Evolutionary conservation across 2,329 filamentous ascomycete species (phyloP).

Genomic region (Blastomyces parvus): DNA sequence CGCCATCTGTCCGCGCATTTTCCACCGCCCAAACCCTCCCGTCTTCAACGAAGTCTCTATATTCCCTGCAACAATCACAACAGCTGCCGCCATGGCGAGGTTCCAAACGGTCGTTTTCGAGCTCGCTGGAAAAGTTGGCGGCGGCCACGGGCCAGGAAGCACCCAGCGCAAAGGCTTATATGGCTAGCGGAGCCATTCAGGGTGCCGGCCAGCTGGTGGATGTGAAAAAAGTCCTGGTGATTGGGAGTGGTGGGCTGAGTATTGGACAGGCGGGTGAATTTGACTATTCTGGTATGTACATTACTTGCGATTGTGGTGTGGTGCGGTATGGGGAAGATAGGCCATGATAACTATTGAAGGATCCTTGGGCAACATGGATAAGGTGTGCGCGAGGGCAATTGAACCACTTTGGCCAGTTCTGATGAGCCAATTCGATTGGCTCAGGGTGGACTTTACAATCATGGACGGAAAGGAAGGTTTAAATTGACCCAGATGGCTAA

Average conservation of each 20-base stretch:
- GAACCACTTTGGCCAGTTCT: not conserved
- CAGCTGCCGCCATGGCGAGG: constrained; percentile 31
- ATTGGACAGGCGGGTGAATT: constrained; percentile 98
- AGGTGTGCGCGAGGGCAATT: not conserved
- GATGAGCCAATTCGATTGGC: not conserved
- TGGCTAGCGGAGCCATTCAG: constrained; percentile 79
- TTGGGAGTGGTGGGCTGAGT: constrained; percentile 87
- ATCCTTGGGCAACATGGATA: not conserved
- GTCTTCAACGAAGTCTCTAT: constrained; percentile 19
- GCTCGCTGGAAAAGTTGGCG: constrained; percentile 30
- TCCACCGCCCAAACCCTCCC: constrained; percentile 29
- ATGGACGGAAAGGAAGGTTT: not conserved
- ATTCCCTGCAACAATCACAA: constrained; percentile 19
- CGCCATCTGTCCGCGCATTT: constrained; percentile 31
- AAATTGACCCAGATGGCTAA: not conserved
- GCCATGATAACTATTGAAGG: not conserved
- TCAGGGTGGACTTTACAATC: not conserved
- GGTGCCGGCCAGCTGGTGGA: constrained; percentile 66
- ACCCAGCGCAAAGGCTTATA: constrained; percentile 75
- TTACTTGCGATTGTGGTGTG: not conserved
- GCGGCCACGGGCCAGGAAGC: constrained; percentile 51
- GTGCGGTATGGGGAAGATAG: too few species aligned
- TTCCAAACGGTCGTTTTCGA: constrained; percentile 37
- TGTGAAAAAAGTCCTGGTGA: constrained; percentile 94
- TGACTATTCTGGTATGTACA: constrained; percentile 81